phyloP scores from a whole-genome alignment of 202 grass and related monocot species.

The Saccharum hybrid region DNA sequence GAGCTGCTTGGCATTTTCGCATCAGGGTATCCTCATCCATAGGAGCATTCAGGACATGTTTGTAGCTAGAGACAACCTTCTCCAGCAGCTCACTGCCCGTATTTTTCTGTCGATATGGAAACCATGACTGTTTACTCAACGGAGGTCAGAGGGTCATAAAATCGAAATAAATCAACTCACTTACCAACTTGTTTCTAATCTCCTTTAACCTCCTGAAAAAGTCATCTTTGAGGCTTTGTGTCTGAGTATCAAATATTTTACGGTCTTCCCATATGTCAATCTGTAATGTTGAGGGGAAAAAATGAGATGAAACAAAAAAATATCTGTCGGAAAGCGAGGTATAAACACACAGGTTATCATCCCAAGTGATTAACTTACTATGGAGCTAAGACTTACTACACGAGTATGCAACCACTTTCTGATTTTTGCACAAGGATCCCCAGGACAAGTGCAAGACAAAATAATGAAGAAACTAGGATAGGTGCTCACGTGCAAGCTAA shows the following conservation, averaged over 20 bases:
- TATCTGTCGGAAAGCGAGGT: not conserved
- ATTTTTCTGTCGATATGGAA: constrained; percentile 61
- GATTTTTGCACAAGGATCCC: constrained; percentile 18
- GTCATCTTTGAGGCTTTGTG: constrained; percentile 77
- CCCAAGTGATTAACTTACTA: constrained; percentile 8
- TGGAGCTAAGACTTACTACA: constrained; percentile 23
- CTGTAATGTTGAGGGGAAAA: constrained; percentile 47
- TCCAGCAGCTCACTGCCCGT: constrained; percentile 59
- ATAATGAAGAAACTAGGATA: constrained; percentile 27
- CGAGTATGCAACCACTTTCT: constrained; percentile 7
- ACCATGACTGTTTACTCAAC: constrained; percentile 25
- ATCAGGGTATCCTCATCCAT: constrained; percentile 67
- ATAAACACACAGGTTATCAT: constrained; percentile 21
- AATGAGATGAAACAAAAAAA: constrained; percentile 25
- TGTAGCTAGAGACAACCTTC: constrained; percentile 78
- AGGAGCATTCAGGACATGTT: constrained; percentile 59
- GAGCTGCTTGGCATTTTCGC: constrained; percentile 68
- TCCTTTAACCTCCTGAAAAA: constrained; percentile 61
- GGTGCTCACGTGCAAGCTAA: not conserved
- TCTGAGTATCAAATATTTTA: constrained; percentile 81
- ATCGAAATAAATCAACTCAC: constrained; percentile 26
- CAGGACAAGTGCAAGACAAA: constrained; percentile 24
- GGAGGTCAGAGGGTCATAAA: not conserved
- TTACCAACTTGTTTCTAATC: constrained; percentile 66
- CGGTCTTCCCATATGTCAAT: constrained; percentile 88